Evolutionary conservation across 768 basidiomycete genomes (phyloP).

Genomic region (Auriculariales sp.): DNA sequence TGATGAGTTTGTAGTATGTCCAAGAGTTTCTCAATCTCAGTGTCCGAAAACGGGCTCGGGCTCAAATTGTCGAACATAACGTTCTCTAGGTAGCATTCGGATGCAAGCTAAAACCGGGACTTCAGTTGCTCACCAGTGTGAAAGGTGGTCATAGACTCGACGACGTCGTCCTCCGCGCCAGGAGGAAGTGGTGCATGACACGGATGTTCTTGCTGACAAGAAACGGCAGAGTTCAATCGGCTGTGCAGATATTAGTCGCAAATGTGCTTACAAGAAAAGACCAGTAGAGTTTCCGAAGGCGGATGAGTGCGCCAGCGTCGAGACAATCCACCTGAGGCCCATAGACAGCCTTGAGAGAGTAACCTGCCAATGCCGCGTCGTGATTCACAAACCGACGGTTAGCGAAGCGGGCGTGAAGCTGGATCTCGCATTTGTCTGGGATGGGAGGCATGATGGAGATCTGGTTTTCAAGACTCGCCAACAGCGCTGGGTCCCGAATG

Average conservation of each 20-base stretch:
- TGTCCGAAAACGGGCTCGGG: conserved; percentile 37
- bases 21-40: conserved; percentile 36
- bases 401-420: conserved; percentile 18
- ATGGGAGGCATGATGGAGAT: conserved; percentile 18
- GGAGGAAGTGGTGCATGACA: conserved; percentile 26
- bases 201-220: conserved; percentile 26
- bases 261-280: conserved; percentile 20
- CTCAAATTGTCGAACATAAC: conserved; percentile 28
- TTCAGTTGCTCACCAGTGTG: background rate
- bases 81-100: conserved; percentile 27
- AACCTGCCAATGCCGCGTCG: conserved; percentile 30
- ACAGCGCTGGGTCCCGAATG: conserved; percentile 23
- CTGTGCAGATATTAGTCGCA: background rate
- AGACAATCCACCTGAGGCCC: background rate
- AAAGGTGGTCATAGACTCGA: conserved; percentile 31
- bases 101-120: conserved; percentile 10
- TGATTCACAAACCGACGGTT: conserved; percentile 33
- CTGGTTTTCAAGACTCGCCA: conserved; percentile 17
- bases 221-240: background rate
- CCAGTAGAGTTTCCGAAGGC: conserved; percentile 35
- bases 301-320: conserved; percentile 20
- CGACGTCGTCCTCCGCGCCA: conserved; percentile 29
- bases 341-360: conserved; percentile 14
- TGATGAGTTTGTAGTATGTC: conserved; percentile 18
- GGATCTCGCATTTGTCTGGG: conserved; percentile 30